Base-by-base conservation (phyloP, 2,329 filamentous ascomycete species). In the Colletotrichum acutatum region DNA sequence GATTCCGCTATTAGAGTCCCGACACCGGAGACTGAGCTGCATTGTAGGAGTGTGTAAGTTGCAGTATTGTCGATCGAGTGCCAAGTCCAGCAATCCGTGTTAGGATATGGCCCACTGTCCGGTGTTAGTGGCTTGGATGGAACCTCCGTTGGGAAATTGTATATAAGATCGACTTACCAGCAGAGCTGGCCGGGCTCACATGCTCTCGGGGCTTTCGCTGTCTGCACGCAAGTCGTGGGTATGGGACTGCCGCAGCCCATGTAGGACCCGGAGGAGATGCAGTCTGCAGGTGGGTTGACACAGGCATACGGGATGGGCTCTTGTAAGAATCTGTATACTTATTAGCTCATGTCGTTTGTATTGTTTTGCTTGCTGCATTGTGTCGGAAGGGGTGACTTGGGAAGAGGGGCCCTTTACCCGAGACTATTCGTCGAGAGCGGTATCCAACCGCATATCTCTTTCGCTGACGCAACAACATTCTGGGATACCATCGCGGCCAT, bases 371-470 rank as follows among this genome's bases (percentile, higher is more conserved):
- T 42, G 4, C 14, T 42, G 37, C 5, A 3, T 42, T 6, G 32
- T 11, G 32, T 34, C 32, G 4, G 32, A 34, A 34, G 9, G 32
- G 3, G 32, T 11, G 9, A 42, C 14, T 0, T 42, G 8, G 3
- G 0, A 1, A 4, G 0, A 1, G 26, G 11, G 12, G 1, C n/a
- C 5, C 37, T 16, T 2, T 66, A 58, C 71, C 46, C 56, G 4
- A 65, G 46, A 0, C 32, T 52, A 0, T 56, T 57, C 11, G 60
- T 37, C 3, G 66, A 32, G 5, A 49, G 56, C 4, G 32, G 42
- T 0, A 42, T 28, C 46, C 34, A 73, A 26, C 71, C 71, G 11
- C 71, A 73, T 28, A 60, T 71, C 3, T 70, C 26, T n/a, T n/a
- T 7, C 4, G 8, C 34, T 4, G 46, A 1, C 22, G 46, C n/a